These are phyloP conservation scores for Triticum timopheevii DNA, from an alignment of 176 grass and related monocot species.

Conservation along the genomic window DNA sequence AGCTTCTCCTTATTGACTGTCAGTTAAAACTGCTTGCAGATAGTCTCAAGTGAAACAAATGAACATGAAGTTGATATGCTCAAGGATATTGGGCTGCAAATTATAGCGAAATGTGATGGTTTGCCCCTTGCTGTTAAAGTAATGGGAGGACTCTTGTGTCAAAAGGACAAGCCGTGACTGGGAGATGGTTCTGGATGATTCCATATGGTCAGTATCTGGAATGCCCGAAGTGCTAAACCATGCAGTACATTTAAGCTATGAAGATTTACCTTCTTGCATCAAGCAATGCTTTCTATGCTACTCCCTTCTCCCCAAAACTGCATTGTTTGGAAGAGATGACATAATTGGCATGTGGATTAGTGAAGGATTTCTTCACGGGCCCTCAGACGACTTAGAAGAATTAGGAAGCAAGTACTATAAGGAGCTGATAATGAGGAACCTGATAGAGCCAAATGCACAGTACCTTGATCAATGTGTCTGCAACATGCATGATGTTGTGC, in stretches of 20 bases:
- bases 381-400: no score
- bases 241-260: slow-evolving; percentile 21
- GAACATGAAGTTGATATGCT: not conserved
- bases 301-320: no score
- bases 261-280: not conserved
- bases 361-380: no score
- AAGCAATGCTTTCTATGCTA: no score
- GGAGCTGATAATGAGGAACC: no score
- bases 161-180: slow-evolving; percentile 1
- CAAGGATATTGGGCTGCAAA: slow-evolving; percentile 21
- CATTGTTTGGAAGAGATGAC: no score
- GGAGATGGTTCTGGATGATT: slow-evolving; percentile 16
- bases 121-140: slow-evolving; percentile 44
- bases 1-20: not conserved
- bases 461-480: no score
- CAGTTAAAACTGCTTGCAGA: not conserved
- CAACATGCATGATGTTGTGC: no score
- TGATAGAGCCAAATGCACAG: no score
- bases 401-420: no score
- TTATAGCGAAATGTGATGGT: slow-evolving; percentile 41
- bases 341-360: no score
- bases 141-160: slow-evolving; percentile 33
- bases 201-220: not conserved
- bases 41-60: not conserved
- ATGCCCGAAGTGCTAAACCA: slow-evolving; percentile 15